Evolutionary conservation across 148 eudicot species (phyloP).

Genomic region (Rhododendron williamsianum): DNA sequence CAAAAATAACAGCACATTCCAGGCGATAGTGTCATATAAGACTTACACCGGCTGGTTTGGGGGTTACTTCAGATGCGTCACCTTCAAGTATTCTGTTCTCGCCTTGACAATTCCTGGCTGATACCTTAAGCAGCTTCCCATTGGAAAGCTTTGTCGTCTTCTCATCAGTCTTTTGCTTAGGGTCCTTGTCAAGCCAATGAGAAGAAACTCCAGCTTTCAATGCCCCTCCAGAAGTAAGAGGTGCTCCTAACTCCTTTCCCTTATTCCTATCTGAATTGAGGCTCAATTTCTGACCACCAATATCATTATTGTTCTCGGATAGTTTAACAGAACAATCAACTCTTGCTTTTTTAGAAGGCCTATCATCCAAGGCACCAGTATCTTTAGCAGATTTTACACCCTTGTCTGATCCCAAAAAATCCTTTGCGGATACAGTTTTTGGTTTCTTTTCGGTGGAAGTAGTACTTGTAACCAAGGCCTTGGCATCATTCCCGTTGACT

Average conservation of each 20-base stretch:
- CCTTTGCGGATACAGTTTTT: conserved; percentile 8
- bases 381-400: conserved; percentile 17
- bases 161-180: conserved; percentile 20
- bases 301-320: conserved; percentile 9
- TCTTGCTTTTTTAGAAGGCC: conserved; percentile 29
- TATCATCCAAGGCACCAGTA: conserved; percentile 20
- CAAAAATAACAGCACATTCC: neutral
- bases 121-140: conserved; percentile 25
- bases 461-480: neutral
- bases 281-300: conserved; percentile 9
- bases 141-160: conserved; percentile 22
- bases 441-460: conserved; percentile 1
- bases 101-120: conserved; percentile 12
- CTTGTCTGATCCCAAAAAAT: conserved; percentile 5
- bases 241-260: conserved; percentile 10
- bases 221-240: conserved; percentile 15
- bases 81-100: conserved; percentile 24
- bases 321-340: conserved; percentile 10
- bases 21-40: neutral
- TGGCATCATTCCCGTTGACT: neutral
- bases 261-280: conserved; percentile 15
- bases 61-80: conserved; percentile 43
- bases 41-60: conserved; percentile 76
- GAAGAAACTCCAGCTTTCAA: conserved; percentile 18
- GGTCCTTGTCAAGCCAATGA: conserved; percentile 16